These are phyloP conservation scores for Eruca vesicaria DNA, from an alignment of 441 rosid species.

Conservation along the genomic window DNA sequence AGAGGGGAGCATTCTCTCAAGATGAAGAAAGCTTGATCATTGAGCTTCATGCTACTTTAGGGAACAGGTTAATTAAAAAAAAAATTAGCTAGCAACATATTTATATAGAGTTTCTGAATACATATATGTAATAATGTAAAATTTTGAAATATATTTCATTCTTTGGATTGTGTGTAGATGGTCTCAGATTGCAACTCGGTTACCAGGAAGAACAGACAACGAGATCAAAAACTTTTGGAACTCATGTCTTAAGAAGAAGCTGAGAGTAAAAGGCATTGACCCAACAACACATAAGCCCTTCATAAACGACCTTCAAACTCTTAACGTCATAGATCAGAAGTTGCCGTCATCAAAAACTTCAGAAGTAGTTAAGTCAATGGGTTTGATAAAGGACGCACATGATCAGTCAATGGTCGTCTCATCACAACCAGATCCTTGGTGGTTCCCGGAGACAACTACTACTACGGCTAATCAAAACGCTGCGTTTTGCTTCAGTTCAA, in stretches of 20 bases:
- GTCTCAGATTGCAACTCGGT: slow-evolving; percentile 86
- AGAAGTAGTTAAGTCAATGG: slow-evolving; percentile 31
- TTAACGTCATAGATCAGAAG: slow-evolving; percentile 43
- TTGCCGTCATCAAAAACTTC: slow-evolving; percentile 20
- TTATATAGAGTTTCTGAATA: background rate
- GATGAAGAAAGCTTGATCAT: too few species aligned
- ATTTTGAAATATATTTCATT: background rate
- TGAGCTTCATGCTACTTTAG: slow-evolving; percentile 76
- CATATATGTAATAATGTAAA: background rate
- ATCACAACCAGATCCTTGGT: slow-evolving; percentile 10
- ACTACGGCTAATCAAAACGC: slow-evolving; percentile 20
- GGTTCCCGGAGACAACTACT: background rate
- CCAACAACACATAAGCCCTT: slow-evolving; percentile 86
- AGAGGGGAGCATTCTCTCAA: too few species aligned
- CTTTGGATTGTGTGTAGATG: slow-evolving; percentile 52
- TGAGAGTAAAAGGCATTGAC: slow-evolving; percentile 71
- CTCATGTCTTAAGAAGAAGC: slow-evolving; percentile 89
- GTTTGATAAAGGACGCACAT: slow-evolving; percentile 21
- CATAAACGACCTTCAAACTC: slow-evolving; percentile 46
- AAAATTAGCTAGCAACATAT: too few species aligned
- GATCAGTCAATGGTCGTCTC: slow-evolving; percentile 17
- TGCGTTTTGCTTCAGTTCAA: slow-evolving; percentile 24
- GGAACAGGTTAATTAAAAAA: slow-evolving; percentile 54
- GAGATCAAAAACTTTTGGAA: slow-evolving; percentile 96
- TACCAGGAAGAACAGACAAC: slow-evolving; percentile 87